Evolutionary conservation across 805 yeast genomes (phyloP), one percentile per base, ranked within the genome.

Genomic region (Saccharomycopsis babjevae): DNA sequence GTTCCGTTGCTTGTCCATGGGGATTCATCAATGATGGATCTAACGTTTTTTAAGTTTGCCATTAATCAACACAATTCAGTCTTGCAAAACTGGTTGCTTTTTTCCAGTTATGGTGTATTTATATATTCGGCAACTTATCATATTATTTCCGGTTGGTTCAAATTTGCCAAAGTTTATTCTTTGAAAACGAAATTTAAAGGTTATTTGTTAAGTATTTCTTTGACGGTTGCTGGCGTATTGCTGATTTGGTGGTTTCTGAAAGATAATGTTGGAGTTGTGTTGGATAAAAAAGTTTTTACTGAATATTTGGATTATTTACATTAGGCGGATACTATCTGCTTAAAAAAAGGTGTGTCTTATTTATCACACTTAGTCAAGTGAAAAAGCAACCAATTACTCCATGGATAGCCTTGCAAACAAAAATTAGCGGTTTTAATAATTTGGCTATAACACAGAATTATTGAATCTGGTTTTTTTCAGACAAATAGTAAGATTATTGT

Each of bases 1-100:
- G 73, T 74, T 0, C 91, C 93, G 0, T 32, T 75, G n/a, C 18
- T 67, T 1, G 73, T 83, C 1, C 88, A 85, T 61, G 91, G 89
- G 0, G 93, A 86, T 69, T 80, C 86, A 2, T 77, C 85, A 1
- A 72, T 79, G 59, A 70, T 88, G 22, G 77, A 74, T 54, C 70
- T 88, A 54, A 78, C 79, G 8, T 86, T 76, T 66, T 73, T 86
- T 10, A 66, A 83, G 0, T 77, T 78, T 63, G 67, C 74, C 1
- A 59, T 79, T 11, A 52, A 36, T n/a, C 39, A 66, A 25, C 56
- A 62, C 18, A 74, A 74, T 1, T 46, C 52, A 13, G 32, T 10
- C 16, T 46, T 46, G 32, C 52, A 46, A 46, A 70, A 71, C 7
- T 39, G 59, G 10, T 6, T 74, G 4, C 72, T 74, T 56, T 72